phyloP scores from a whole-genome alignment of 1,284 basidiomycete species.

The Rhodotorula sp. region DNA sequence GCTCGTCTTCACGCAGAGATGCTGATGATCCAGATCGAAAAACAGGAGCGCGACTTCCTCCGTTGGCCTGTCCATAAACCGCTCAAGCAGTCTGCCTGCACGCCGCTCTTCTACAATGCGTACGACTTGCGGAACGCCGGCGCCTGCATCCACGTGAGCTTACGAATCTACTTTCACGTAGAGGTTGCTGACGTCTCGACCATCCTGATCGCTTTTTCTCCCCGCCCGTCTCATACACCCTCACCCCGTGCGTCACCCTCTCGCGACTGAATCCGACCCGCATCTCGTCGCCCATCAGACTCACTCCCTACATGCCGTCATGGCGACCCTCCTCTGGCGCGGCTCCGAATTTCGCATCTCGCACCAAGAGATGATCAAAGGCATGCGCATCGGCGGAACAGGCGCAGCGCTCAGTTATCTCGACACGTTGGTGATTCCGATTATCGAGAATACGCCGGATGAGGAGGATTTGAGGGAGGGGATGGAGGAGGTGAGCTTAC shows the following conservation, averaged over 20 bases:
- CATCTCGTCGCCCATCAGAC: conserved; percentile 51
- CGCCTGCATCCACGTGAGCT: conserved; percentile 67
- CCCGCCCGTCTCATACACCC: too few species aligned
- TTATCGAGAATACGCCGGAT: conserved; percentile 82
- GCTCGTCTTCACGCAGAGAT: not conserved
- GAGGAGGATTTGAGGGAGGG: conserved; percentile 81
- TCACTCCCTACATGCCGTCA: conserved; percentile 70
- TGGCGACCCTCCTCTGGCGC: conserved; percentile 74
- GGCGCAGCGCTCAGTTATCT: conserved; percentile 71
- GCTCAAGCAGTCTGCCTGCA: conserved; percentile 51
- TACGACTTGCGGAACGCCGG: conserved; percentile 72
- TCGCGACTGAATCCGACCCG: too few species aligned
- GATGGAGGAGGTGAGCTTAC: conserved; percentile 60
- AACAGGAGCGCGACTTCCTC: conserved; percentile 64
- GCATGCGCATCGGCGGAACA: conserved; percentile 70
- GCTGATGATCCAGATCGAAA: conserved; percentile 38
- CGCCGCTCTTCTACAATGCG: conserved; percentile 87
- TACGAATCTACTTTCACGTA: too few species aligned
- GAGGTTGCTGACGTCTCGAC: too few species aligned
- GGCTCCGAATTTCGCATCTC: conserved; percentile 70
- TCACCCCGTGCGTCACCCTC: not conserved
- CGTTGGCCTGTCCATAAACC: conserved; percentile 62
- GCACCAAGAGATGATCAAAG: conserved; percentile 81
- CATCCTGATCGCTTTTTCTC: too few species aligned
- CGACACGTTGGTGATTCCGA: conserved; percentile 78